phyloP scores from a whole-genome alignment of 345 rosid genomes.

The Populus ilicifolia region DNA sequence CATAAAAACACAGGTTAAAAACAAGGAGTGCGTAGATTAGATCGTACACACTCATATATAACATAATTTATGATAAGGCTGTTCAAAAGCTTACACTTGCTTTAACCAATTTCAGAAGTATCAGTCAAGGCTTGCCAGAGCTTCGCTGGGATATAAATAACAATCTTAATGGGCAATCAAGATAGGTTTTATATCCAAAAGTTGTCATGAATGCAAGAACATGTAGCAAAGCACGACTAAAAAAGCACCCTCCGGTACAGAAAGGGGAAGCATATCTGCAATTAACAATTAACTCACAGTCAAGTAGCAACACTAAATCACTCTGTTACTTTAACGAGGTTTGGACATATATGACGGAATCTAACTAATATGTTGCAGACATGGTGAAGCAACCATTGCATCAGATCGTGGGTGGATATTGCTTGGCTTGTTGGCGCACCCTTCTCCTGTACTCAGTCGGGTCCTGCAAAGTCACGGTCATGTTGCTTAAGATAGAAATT shows the following conservation, averaged over 20 bases:
- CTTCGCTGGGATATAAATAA: not conserved
- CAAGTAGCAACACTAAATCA: not conserved
- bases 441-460: conserved; percentile 68
- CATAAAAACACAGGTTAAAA: no score
- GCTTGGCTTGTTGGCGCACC: conserved; percentile 74
- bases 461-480: conserved; percentile 43
- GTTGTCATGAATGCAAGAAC: not conserved
- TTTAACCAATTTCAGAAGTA: not conserved
- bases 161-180: not conserved
- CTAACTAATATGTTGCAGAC: not conserved
- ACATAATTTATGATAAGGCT: not conserved
- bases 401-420: conserved; percentile 37
- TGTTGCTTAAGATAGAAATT: not conserved
- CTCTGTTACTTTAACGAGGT: not conserved
- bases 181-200: not conserved
- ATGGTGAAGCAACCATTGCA: not conserved
- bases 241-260: not conserved
- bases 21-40: not conserved
- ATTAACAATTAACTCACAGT: not conserved
- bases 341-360: not conserved
- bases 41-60: not conserved
- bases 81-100: not conserved
- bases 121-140: not conserved
- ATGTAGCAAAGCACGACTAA: not conserved
- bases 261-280: not conserved